Conservation (phyloP, 495 filamentous ascomycete genomes). For the Aspergillus haitiensis region DNA sequence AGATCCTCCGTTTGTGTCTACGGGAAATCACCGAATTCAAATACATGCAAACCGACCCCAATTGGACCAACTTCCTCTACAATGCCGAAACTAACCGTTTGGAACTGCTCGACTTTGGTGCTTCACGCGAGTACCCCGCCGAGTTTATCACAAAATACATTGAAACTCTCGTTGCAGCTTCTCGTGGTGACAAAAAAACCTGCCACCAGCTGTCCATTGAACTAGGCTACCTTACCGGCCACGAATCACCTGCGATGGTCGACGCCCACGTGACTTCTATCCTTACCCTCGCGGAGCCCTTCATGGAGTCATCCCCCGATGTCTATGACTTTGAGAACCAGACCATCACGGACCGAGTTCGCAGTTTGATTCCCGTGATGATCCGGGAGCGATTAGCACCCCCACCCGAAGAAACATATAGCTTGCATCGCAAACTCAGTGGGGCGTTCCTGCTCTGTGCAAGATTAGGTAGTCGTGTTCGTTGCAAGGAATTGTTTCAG, state of each 20-base stretch:
- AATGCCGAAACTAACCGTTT: constrained; percentile 70
- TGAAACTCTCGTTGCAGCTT: constrained; percentile 72
- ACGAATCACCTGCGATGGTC: constrained; percentile 78
- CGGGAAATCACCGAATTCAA: constrained; percentile 90
- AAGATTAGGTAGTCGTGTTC: constrained; percentile 74
- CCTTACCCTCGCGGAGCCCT: constrained; percentile 88
- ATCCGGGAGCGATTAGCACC: constrained; percentile 81
- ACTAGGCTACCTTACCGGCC: constrained; percentile 89
- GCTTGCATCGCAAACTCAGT: constrained; percentile 91
- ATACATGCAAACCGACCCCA: constrained; percentile 99
- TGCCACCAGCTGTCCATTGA: constrained; percentile 71
- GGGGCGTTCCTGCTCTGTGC: constrained; percentile 95
- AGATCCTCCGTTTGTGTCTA: constrained; percentile 88
- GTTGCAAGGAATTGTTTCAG: constrained; percentile 78
- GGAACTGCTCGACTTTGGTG: constrained; percentile 95
- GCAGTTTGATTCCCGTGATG: constrained; percentile 87
- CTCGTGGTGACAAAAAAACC: constrained; percentile 59
- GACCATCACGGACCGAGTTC: constrained; percentile 92
- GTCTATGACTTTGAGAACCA: constrained; percentile 91
- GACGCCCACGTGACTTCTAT: constrained; percentile 83
- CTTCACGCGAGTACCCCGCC: constrained; percentile 78
- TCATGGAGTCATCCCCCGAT: constrained; percentile 69
- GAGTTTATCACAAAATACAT: constrained; percentile 80
- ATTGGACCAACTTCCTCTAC: constrained; percentile 99
- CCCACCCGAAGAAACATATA: constrained; percentile 97